These are phyloP conservation scores for Gossypium gossypioides DNA, from an alignment of 441 rosid genomes.

Conservation along the genomic window DNA sequence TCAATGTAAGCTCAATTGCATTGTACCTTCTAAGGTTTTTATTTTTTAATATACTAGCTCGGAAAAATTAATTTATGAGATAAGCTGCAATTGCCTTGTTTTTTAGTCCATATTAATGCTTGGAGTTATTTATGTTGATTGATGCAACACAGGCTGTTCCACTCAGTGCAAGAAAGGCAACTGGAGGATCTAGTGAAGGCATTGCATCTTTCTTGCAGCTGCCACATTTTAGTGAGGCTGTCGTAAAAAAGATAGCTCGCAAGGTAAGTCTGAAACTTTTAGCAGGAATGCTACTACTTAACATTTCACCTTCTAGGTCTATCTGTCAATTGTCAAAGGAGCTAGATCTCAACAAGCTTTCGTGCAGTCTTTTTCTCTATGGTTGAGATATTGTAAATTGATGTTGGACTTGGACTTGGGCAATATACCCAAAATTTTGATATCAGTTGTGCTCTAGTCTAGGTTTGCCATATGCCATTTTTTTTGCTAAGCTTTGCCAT, in stretches of 20 bases:
- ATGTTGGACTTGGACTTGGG: background rate
- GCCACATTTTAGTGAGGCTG: constrained; percentile 75
- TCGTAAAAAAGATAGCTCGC: constrained; percentile 75
- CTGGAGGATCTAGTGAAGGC: constrained; percentile 81
- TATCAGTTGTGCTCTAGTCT: background rate
- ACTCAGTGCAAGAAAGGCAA: constrained; percentile 82
- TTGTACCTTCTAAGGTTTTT: background rate
- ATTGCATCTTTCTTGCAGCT: constrained; percentile 85
- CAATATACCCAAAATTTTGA: background rate
- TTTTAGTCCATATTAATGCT: constrained; percentile 1
- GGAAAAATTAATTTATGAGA: background rate
- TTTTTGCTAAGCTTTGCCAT: too few relatives aligned
- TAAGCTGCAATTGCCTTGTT: background rate
- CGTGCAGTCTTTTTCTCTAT: background rate
- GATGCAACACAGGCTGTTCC: constrained; percentile 70
- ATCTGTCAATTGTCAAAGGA: background rate
- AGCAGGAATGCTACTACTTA: constrained; percentile 4
- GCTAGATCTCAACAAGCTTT: background rate
- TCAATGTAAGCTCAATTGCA: background rate
- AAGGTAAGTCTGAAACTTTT: constrained; percentile 38
- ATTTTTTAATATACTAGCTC: background rate
- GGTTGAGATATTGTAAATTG: background rate
- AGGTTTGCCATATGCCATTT: background rate
- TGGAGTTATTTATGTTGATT: constrained; percentile 6
- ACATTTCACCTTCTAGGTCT: constrained; percentile 1